Conservation (phyloP, 2,329 filamentous ascomycete genomes). For the Alternaria novae-zelandiae region DNA sequence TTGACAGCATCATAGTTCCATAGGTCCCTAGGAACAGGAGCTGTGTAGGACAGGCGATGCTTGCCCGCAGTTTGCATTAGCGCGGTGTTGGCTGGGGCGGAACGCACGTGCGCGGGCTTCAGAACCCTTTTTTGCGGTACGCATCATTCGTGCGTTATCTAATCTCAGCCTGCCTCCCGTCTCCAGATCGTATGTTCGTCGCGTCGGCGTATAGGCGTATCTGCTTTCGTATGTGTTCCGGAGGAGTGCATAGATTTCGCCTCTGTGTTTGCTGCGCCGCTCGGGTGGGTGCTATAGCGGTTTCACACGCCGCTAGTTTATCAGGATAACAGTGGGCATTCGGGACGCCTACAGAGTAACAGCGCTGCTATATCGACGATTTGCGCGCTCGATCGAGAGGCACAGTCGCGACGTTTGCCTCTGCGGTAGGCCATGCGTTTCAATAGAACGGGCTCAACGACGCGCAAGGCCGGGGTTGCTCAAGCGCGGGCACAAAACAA, state of each 20-base stretch:
- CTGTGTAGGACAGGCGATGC: constrained; percentile 4
- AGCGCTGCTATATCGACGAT: neutral
- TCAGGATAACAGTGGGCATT: neutral
- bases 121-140: constrained; percentile 3
- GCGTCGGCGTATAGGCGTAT: neutral
- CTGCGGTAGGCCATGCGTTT: neutral
- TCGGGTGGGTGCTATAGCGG: neutral
- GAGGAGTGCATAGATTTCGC: neutral
- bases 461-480: neutral
- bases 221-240: neutral
- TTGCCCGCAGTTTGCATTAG: constrained; percentile 18
- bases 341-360: neutral
- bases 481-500: constrained; percentile 1
- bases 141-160: constrained; percentile 18
- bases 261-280: constrained; percentile 2
- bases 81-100: constrained; percentile 3
- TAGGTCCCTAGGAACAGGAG: neutral
- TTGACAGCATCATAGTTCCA: constrained; percentile 5
- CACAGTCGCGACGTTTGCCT: neutral
- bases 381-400: neutral
- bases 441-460: neutral
- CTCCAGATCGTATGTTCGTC: constrained; percentile 1
- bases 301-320: constrained; percentile 4
- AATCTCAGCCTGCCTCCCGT: neutral
- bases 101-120: constrained; percentile 9